Evolutionary conservation across 2,329 filamentous ascomycete species (phyloP).

Genomic region (Aureobasidium sp.): DNA sequence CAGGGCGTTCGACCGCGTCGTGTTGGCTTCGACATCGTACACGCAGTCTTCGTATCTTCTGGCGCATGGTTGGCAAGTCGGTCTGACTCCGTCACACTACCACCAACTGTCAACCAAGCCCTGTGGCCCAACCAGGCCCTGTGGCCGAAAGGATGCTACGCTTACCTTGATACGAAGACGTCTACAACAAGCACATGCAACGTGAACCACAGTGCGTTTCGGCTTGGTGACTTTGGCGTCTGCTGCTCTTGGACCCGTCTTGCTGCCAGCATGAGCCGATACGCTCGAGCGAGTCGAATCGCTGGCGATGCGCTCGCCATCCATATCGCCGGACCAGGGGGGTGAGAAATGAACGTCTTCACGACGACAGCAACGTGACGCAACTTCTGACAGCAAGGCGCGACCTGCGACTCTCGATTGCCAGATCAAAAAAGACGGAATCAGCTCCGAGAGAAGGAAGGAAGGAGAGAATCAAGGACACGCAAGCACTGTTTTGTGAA

Average conservation of each 20-base stretch:
- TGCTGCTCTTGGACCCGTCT: background rate
- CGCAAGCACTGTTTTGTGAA: background rate
- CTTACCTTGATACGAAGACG: constrained; percentile 13
- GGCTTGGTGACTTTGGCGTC: background rate
- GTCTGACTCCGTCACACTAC: constrained; percentile 10
- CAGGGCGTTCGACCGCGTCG: constrained; percentile 18
- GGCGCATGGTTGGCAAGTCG: constrained; percentile 5
- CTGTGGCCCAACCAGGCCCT: background rate
- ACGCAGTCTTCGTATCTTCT: constrained; percentile 15
- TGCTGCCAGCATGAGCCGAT: background rate
- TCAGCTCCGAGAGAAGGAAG: background rate
- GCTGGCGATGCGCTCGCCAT: background rate
- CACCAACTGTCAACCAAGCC: background rate
- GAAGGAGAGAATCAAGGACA: background rate
- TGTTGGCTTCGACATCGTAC: constrained; percentile 19
- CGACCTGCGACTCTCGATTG: background rate
- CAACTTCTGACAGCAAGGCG: background rate
- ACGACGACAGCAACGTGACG: background rate
- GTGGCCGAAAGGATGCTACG: no score
- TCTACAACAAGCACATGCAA: constrained; percentile 8
- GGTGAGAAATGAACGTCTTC: background rate
- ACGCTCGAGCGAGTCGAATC: background rate
- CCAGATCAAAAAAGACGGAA: background rate
- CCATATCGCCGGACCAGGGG: background rate
- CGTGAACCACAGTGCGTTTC: constrained; percentile 11